Conservation (phyloP, 2,329 filamentous ascomycete species). For the Fusarium torreyae region DNA sequence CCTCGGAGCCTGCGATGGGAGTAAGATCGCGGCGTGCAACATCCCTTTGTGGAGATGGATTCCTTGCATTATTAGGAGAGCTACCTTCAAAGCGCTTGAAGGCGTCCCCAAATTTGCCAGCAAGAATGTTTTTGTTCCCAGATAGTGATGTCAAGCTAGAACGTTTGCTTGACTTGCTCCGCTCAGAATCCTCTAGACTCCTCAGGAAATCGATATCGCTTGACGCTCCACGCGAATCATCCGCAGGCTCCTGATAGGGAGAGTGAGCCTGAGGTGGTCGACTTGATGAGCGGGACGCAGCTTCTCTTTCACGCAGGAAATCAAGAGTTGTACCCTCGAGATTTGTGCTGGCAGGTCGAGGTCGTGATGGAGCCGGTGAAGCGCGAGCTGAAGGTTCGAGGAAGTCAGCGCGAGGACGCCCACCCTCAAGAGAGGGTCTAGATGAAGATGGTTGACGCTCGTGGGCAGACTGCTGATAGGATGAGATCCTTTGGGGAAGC, state of each 20-base stretch:
- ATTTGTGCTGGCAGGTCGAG: conserved; percentile 85
- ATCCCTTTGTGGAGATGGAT: conserved; percentile 66
- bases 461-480: conserved; percentile 50
- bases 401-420: conserved; percentile 48
- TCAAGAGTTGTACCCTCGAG: conserved; percentile 84
- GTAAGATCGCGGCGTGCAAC: conserved; percentile 69
- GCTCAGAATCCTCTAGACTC: conserved; percentile 76
- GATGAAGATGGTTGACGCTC: conserved; percentile 47
- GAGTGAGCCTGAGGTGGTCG: conserved; percentile 56
- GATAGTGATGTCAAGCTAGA: conserved; percentile 80
- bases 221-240: conserved; percentile 62
- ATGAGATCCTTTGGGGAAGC: conserved; percentile 41
- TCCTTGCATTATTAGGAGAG: conserved; percentile 54
- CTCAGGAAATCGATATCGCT: conserved; percentile 86
- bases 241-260: conserved; percentile 58
- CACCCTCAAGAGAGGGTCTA: conserved; percentile 49
- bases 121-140: conserved; percentile 85
- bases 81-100: conserved; percentile 90
- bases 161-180: conserved; percentile 73
- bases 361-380: conserved; percentile 62
- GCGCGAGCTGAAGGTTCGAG: conserved; percentile 45
- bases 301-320: conserved; percentile 84
- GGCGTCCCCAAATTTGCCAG: conserved; percentile 91
- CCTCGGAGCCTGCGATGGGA: conserved; percentile 83
- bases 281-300: conserved; percentile 60